Evolutionary conservation across 306 rosid genomes (phyloP).

Genomic region (Vigna radiata): DNA sequence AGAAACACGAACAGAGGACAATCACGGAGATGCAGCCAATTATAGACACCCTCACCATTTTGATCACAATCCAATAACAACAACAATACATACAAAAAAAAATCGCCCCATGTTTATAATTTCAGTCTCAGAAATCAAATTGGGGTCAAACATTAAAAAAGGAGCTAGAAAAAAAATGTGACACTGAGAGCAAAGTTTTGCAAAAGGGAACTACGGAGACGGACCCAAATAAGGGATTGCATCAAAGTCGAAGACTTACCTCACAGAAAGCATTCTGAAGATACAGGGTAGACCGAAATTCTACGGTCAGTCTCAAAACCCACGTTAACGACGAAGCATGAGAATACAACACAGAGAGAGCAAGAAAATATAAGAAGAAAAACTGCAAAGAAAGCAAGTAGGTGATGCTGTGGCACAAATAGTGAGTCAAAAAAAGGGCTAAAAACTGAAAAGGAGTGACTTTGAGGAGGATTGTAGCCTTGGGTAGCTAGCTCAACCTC

Average conservation of each 20-base stretch:
- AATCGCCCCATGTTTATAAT: conserved; percentile 19
- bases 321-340: conserved; percentile 6
- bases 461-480: neutral
- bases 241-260: conserved; percentile 58
- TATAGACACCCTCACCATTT: conserved; percentile 8
- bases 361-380: neutral
- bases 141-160: conserved; percentile 7
- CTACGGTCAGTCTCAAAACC: conserved; percentile 23
- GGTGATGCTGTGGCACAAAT: neutral
- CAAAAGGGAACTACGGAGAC: conserved; percentile 2
- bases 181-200: neutral
- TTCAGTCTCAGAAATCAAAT: neutral
- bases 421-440: neutral
- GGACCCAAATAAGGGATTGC: conserved; percentile 41
- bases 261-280: conserved; percentile 71
- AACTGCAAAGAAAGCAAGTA: conserved; percentile 23
- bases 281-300: conserved; percentile 43
- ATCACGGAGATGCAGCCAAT: neutral
- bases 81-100: conserved; percentile 12
- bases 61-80: conserved; percentile 1
- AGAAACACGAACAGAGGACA: conserved; percentile 28
- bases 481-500: neutral
- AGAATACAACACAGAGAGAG: conserved; percentile 18
- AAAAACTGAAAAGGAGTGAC: neutral
- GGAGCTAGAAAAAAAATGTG: neutral